Conservation (phyloP, 2,329 filamentous ascomycete genomes). For the Ilyonectria destructans region DNA sequence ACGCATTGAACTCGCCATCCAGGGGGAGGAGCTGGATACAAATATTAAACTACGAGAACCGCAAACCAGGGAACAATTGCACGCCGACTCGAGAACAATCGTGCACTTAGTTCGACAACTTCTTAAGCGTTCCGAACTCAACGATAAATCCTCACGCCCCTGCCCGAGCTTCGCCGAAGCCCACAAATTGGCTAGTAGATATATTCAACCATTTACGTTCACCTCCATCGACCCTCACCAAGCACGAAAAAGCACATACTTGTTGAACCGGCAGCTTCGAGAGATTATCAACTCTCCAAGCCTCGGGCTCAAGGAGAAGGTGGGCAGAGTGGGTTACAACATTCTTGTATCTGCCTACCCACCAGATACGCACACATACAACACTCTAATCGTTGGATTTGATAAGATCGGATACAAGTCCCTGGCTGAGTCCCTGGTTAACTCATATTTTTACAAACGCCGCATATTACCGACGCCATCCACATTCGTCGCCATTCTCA, state of each 20-base stretch:
- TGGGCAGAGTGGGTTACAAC: constrained; percentile 73
- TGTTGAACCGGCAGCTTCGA: constrained; percentile 52
- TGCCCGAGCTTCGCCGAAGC: constrained; percentile 53
- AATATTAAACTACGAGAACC: constrained; percentile 42
- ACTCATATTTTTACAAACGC: constrained; percentile 64
- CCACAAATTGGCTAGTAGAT: constrained; percentile 38
- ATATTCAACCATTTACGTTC: constrained; percentile 46
- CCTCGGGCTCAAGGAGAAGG: constrained; percentile 52
- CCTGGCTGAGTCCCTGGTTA: constrained; percentile 68
- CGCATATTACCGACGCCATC: constrained; percentile 64
- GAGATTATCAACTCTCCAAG: constrained; percentile 46
- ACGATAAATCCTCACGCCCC: constrained; percentile 40
- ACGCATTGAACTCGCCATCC: constrained; percentile 50
- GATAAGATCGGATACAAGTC: constrained; percentile 65
- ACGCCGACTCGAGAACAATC: constrained; percentile 47
- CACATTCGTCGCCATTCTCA: constrained; percentile 66
- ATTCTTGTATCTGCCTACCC: constrained; percentile 74
- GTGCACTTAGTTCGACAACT: constrained; percentile 51
- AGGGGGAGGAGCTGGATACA: constrained; percentile 49
- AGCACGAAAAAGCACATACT: constrained; percentile 46
- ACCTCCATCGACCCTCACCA: constrained; percentile 47
- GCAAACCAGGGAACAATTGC: constrained; percentile 48
- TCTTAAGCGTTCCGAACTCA: constrained; percentile 47
- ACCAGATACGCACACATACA: constrained; percentile 80
- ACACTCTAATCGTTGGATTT: constrained; percentile 79